Evolutionary conservation across 441 rosid genomes (phyloP), one percentile per base, ranked within the genome.

Genomic region (Capsella rubella): DNA sequence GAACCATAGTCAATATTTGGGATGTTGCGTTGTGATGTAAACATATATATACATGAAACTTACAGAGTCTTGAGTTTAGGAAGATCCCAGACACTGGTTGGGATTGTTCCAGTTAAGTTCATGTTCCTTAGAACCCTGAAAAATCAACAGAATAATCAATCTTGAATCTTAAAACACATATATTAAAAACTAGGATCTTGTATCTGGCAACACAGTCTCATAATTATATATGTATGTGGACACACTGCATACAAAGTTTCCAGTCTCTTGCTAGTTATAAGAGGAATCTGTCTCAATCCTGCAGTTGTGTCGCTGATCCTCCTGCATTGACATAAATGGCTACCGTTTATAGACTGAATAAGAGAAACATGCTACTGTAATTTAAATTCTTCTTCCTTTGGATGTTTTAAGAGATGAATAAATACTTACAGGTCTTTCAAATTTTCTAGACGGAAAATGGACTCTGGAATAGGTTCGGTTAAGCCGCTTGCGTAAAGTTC

Each of bases 401-500:
- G 6, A 62, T 54, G 27, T 29, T 37, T 2, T 16, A 9, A 56
- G 40, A 47, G 25, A 31, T 34, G 18, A 35, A 31, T 34, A 11
- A 37, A 10, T 72, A 53, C 45, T 66, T 78, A 78, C 81, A 78
- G 74, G 57, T 78, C 74, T 3, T 3, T 10, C 71, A 78, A 49
- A 53, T 67, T 73, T 39, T 72, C 46, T 6, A 78, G 56, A 28
- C 34, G 67, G n/a, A 67, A 78, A 18, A 67, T 78, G 54, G 81
- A 78, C 3, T 46, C 27, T 35, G 78, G 81, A 49, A 78, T 60
- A 61, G 81, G 78, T 54, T 40, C 57, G 1, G 32, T 68, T 15
- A 78, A 42, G 70, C 81, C 81, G 55, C 78, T 78, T 5, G 78
- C 81, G 32, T 73, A 73, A 0, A 78, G 74, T 42, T 73, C 72